Evolutionary conservation across 306 rosid genomes (phyloP), one percentile per base, ranked within the genome.

Genomic region (Trifolium subterraneum): DNA sequence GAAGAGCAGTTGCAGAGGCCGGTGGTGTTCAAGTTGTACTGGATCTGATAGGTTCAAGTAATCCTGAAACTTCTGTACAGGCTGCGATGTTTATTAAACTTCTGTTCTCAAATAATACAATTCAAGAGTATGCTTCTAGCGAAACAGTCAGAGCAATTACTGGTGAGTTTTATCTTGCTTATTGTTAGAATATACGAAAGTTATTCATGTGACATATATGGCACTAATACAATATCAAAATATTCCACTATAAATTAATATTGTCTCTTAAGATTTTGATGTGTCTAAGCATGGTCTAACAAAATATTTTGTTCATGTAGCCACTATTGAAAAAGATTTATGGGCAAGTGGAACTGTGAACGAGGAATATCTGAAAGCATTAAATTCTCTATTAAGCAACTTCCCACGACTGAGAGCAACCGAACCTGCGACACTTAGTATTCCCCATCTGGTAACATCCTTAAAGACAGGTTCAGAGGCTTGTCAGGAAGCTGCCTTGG

Each of bases 1-100:
- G 80, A 85, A 88, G 99, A 90, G 99, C 98, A 18, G 98, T 95
- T 81, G 99, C 99, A 39, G 98, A 95, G 91, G 98, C 98, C 8
- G 97, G 99, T 79, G 99, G 99, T 47, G 99, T 95, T 77, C 99
- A 95, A 87, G 98, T 92, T 74, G 88, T 95, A 82, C 63, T 95
- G 90, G 99, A 95, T 87, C 87, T 95, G 68, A 90, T 95, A 70
- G 96, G 99, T 84, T 90, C 98, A 54, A 90, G 99, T 75, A 89
- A 88, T 19, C 99, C 93, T 70, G 99, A 95, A 31, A 92, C 98
- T 39, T 89, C 99, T 58, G 65, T 95, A 80, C 99, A 95, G 82
- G 99, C 99, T 59, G 98, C 97, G 76, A 95, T 90, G 97, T 95
- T 95, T 86, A 36, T 90, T 73, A 95, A 95, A 84, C 98, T 95